Conservation (phyloP, 1,284 basidiomycete species). For the Rhodotorula sp. region DNA sequence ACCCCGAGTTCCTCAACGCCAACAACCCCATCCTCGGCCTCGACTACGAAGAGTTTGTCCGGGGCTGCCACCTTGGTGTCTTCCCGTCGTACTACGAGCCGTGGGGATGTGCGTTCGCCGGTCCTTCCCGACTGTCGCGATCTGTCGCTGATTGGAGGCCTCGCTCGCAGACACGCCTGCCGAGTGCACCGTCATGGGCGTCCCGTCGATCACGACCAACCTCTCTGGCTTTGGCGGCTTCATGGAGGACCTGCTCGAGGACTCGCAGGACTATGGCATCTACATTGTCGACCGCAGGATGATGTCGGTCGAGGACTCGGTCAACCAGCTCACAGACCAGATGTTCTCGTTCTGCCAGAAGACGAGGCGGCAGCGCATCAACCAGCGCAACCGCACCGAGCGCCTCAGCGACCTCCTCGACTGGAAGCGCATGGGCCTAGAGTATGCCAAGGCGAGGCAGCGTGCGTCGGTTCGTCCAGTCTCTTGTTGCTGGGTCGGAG, state of each 20-base stretch:
- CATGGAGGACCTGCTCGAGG: conserved; percentile 79
- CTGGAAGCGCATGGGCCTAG: conserved; percentile 96
- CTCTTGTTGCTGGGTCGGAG: rapidly evolving
- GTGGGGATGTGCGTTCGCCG: conserved; percentile 55
- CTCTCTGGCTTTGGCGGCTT: conserved; percentile 80
- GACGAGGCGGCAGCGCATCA: conserved; percentile 93
- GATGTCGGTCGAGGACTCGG: conserved; percentile 87
- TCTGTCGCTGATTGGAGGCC: conserved; percentile 8
- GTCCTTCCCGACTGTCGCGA: neutral
- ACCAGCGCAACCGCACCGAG: conserved; percentile 96
- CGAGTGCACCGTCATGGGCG: conserved; percentile 79
- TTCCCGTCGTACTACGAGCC: conserved; percentile 95
- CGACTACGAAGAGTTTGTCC: conserved; percentile 98
- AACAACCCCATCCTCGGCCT: conserved; percentile 96
- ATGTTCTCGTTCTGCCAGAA: conserved; percentile 81
- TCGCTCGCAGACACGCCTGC: conserved; percentile 56
- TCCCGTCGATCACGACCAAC: conserved; percentile 95
- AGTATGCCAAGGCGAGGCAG: conserved; percentile 94
- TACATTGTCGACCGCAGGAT: conserved; percentile 93
- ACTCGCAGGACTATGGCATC: conserved; percentile 56
- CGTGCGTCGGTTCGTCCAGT: conserved; percentile 56
- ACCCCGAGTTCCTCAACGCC: conserved; percentile 96
- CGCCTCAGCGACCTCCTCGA: conserved; percentile 86
- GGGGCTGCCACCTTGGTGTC: conserved; percentile 95
- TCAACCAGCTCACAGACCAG: conserved; percentile 63